A percentile compares a stretch with the other conserved stretches of the same genome.
Evolutionary conservation across 257 asterid species (phyloP).

Genomic region (Plantago ovata): DNA sequence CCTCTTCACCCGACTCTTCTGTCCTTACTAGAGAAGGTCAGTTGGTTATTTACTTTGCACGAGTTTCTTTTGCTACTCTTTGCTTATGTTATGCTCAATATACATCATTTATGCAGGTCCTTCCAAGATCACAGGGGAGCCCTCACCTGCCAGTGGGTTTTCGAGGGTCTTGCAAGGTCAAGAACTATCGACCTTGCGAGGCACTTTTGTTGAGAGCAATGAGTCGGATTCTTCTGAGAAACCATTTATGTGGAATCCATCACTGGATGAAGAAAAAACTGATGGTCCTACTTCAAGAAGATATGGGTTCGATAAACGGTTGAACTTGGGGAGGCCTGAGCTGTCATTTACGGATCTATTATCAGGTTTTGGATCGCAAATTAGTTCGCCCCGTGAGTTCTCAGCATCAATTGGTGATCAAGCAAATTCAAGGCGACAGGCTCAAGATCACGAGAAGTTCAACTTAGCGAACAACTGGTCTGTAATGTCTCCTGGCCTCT

Average conservation of each 20-base stretch:
- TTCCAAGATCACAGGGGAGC: constrained; percentile 62
- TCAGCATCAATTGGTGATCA: constrained; percentile 41
- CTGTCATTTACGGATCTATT: constrained; percentile 68
- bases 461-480: constrained; percentile 59
- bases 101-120: constrained; percentile 43
- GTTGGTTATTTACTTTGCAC: constrained; percentile 10
- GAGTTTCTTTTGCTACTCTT: constrained; percentile 10
- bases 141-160: constrained; percentile 59
- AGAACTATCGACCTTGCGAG: constrained; percentile 80
- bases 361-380: constrained; percentile 75
- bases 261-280: constrained; percentile 57
- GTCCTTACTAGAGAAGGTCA: constrained; percentile 84
- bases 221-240: constrained; percentile 70
- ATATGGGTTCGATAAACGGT: constrained; percentile 55
- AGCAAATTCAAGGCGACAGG: constrained; percentile 34
- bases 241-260: constrained; percentile 47
- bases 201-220: constrained; percentile 52
- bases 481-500: constrained; percentile 46
- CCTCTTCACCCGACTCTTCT: constrained; percentile 78
- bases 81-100: constrained; percentile 9
- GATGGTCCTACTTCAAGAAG: constrained; percentile 43
- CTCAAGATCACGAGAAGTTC: constrained; percentile 55
- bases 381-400: constrained; percentile 42
- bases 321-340: constrained; percentile 63
- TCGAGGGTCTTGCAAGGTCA: constrained; percentile 96